Evolutionary conservation across 352 stramenopile species (phyloP).

Genomic region (Phytopythium chamaehyphon): DNA sequence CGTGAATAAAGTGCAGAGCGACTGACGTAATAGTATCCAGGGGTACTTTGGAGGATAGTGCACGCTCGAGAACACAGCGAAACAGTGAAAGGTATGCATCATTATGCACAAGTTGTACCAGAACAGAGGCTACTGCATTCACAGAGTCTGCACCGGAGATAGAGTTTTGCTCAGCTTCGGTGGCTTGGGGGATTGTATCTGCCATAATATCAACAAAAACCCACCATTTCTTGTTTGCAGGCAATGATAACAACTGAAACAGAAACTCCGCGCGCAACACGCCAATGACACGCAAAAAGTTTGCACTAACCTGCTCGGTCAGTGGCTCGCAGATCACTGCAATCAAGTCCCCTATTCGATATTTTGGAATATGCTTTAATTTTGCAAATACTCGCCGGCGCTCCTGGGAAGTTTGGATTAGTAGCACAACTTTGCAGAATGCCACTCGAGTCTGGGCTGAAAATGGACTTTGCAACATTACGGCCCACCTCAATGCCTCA

Average conservation of each 20-base stretch:
- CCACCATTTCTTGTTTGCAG: constrained; percentile 37
- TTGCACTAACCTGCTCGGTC: constrained; percentile 22
- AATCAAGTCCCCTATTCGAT: constrained; percentile 30
- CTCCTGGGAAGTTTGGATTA: constrained; percentile 19
- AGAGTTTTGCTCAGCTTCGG: not conserved
- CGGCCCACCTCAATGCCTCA: constrained; percentile 28
- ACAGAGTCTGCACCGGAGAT: constrained; percentile 12
- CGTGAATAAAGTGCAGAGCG: not conserved
- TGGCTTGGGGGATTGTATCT: not conserved
- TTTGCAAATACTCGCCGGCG: constrained; percentile 16
- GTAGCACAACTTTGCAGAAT: constrained; percentile 23
- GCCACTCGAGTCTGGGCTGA: constrained; percentile 28
- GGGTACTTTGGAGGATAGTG: constrained; percentile 25
- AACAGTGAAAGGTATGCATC: constrained; percentile 30
- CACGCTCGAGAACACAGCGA: constrained; percentile 36
- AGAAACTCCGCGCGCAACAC: constrained; percentile 39
- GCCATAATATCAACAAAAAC: constrained; percentile 44
- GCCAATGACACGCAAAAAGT: constrained; percentile 41
- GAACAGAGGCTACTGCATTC: constrained; percentile 38
- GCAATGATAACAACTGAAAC: constrained; percentile 27
- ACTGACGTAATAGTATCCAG: constrained; percentile 46
- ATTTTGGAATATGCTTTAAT: constrained; percentile 44
- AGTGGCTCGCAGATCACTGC: constrained; percentile 19
- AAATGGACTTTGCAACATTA: constrained; percentile 43
- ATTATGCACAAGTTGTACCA: constrained; percentile 29